Percentiles rank a stretch among this genome's conserved stretches.
Evolutionary conservation across 331 rosid species (phyloP).

Genomic region (Pyracantha coccinea): DNA sequence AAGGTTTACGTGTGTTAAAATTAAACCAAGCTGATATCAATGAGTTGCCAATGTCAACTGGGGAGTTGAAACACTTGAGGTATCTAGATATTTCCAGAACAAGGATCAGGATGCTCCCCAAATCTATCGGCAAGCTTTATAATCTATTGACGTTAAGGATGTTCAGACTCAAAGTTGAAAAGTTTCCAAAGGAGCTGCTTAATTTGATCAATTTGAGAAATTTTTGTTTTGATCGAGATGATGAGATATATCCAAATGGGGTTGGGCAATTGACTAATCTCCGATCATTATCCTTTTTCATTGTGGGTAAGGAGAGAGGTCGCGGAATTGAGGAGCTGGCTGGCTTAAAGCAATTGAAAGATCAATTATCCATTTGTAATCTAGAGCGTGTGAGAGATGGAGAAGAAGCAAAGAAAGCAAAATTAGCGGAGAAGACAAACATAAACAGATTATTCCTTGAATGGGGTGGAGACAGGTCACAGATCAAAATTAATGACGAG

Average conservation of each 20-base stretch:
- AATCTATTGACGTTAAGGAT: not conserved
- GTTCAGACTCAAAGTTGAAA: accelerated
- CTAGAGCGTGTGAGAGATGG: not conserved
- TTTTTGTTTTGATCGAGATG: accelerated
- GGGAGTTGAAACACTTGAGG: no score
- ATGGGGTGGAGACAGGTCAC: not conserved
- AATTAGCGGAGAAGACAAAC: not conserved
- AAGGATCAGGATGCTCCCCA: no score
- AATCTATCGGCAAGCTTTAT: no score
- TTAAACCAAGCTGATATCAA: no score
- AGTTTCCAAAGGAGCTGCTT: not conserved
- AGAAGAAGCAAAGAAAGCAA: not conserved
- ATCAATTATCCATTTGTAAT: not conserved
- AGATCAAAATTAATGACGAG: not conserved
- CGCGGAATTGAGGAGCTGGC: not conserved
- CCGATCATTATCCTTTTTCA: not conserved
- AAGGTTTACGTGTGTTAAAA: no score
- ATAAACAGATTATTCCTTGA: accelerated
- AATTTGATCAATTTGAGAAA: not conserved
- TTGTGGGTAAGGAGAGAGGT: not conserved
- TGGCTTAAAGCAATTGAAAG: not conserved
- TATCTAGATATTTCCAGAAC: no score
- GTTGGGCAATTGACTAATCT: not conserved
- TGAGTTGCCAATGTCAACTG: no score
- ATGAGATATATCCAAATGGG: not conserved